These are phyloP conservation scores for Penicillium sp. DNA, from an alignment of 2,329 filamentous ascomycete species.

Conservation along the genomic window DNA sequence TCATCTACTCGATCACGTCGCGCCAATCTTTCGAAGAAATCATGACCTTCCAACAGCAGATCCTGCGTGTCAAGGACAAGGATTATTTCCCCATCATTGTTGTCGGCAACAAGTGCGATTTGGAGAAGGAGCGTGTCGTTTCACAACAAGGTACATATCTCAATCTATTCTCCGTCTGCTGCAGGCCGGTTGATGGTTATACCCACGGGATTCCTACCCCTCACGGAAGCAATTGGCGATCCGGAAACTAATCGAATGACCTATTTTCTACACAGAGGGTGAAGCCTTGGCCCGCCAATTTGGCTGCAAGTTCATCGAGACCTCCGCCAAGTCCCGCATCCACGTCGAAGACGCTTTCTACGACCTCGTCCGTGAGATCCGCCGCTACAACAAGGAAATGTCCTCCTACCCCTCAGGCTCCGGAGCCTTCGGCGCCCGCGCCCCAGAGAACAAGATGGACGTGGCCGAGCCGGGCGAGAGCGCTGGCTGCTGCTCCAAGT, in stretches of 20 bases:
- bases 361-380: conserved; percentile 96
- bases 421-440: conserved; percentile 61
- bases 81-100: conserved; percentile 99
- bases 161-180: background rate
- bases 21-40: conserved; percentile 98
- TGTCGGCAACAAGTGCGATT: conserved; percentile 98
- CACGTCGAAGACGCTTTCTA: conserved; percentile 99
- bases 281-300: conserved; percentile 83
- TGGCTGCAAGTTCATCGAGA: conserved; percentile 98
- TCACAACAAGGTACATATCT: conserved; percentile 76
- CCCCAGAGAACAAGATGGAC: conserved; percentile 70
- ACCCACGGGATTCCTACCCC: background rate
- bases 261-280: conserved; percentile 66
- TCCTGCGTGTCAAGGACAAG: conserved; percentile 97
- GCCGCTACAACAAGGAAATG: conserved; percentile 98
- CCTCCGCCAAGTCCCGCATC: conserved; percentile 95
- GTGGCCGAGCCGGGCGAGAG: conserved; percentile 59
- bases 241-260: background rate
- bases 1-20: conserved; percentile 98
- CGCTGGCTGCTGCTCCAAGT: conserved; percentile 79
- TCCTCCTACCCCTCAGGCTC: conserved; percentile 77
- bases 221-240: background rate
- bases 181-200: background rate
- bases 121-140: conserved; percentile 89
- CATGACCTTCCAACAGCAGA: conserved; percentile 98